These are phyloP conservation scores for Ascochyta pisi DNA, from an alignment of 2,329 filamentous ascomycete genomes.

Conservation along the genomic window DNA sequence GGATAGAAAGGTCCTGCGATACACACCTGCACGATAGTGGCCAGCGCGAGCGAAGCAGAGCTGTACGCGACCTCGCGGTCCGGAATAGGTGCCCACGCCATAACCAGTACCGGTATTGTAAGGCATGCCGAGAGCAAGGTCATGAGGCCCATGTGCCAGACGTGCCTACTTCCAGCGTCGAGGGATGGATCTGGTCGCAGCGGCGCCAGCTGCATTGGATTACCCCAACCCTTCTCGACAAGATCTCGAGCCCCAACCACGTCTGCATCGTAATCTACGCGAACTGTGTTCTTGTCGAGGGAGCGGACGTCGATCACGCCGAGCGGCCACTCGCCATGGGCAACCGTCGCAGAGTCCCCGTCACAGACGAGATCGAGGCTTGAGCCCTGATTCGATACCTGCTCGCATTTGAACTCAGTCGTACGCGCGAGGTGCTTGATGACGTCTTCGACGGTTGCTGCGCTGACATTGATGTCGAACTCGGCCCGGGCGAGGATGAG, in stretches of 20 bases:
- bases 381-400: slow-evolving; percentile 32
- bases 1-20: slow-evolving; percentile 73
- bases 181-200: slow-evolving; percentile 55
- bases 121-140: slow-evolving; percentile 46
- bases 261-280: slow-evolving; percentile 57
- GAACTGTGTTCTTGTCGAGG: slow-evolving; percentile 34
- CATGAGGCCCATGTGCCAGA: slow-evolving; percentile 57
- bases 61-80: slow-evolving; percentile 56
- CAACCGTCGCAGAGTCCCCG: slow-evolving; percentile 11
- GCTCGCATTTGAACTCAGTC: slow-evolving; percentile 68
- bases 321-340: slow-evolving; percentile 31
- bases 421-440: slow-evolving; percentile 62
- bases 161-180: slow-evolving; percentile 60
- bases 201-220: slow-evolving; percentile 53
- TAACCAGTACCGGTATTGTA: slow-evolving; percentile 60
- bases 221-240: slow-evolving; percentile 44
- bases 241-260: slow-evolving; percentile 59
- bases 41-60: slow-evolving; percentile 65
- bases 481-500: slow-evolving; percentile 71
- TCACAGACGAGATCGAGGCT: slow-evolving; percentile 30
- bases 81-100: slow-evolving; percentile 71
- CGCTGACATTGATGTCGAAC: slow-evolving; percentile 62
- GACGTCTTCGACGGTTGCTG: slow-evolving; percentile 45
- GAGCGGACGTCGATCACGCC: slow-evolving; percentile 29
- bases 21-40: slow-evolving; percentile 69